Evolutionary conservation across 352 stramenopile species (phyloP).

Genomic region (Phytophthora macrochlamydospora): DNA sequence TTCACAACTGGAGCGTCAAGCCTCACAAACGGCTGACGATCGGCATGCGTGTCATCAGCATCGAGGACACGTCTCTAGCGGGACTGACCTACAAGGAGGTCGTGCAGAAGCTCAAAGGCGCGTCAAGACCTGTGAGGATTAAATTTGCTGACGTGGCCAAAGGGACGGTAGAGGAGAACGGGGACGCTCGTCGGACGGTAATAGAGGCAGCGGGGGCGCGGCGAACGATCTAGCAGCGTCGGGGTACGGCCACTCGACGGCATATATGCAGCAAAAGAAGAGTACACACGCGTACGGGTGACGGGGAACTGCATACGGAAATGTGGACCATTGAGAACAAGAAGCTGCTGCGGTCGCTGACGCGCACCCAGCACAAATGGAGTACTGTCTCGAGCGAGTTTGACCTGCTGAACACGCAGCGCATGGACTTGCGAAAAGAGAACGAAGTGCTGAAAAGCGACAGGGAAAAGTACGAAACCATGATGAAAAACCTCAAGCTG

Average conservation of each 20-base stretch:
- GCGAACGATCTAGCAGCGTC: constrained; percentile 11
- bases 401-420: constrained; percentile 62
- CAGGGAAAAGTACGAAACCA: constrained; percentile 72
- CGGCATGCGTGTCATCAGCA: constrained; percentile 84
- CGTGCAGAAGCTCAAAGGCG: constrained; percentile 75
- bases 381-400: constrained; percentile 72
- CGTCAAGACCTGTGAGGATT: constrained; percentile 75
- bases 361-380: constrained; percentile 71
- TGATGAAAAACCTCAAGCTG: constrained; percentile 86
- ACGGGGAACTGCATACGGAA: constrained; percentile 84
- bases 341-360: constrained; percentile 67
- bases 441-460: constrained; percentile 74
- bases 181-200: constrained; percentile 52
- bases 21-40: constrained; percentile 80
- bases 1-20: constrained; percentile 91
- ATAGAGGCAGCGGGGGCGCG: constrained; percentile 15
- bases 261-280: constrained; percentile 82
- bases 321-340: constrained; percentile 89
- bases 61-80: constrained; percentile 70
- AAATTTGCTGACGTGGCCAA: constrained; percentile 84
- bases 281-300: constrained; percentile 82
- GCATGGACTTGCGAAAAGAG: constrained; percentile 72
- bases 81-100: constrained; percentile 86
- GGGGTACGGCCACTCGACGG: constrained; percentile 48
- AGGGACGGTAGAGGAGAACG: constrained; percentile 73